Percentiles rank a stretch among this genome's conserved stretches.
phyloP scores from a whole-genome alignment of 108 stramenopile species.

The Nitzschia putrida region DNA sequence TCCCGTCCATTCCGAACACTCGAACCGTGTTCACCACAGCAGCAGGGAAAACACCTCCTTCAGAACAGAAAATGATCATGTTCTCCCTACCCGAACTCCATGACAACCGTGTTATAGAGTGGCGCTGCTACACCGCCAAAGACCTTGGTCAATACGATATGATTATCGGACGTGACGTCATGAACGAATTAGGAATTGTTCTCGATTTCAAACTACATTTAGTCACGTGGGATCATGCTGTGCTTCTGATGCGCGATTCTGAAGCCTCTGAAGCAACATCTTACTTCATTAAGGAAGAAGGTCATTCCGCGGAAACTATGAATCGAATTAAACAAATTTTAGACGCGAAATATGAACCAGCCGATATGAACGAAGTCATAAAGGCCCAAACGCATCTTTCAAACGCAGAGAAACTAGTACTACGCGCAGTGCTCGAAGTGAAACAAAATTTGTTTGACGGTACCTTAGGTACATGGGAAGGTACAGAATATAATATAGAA shows the following conservation, averaged over 20 bases:
- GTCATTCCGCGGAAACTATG: too few species aligned
- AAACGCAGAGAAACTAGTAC: too few species aligned
- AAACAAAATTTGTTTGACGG: slow-evolving; percentile 6
- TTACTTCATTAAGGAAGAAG: not conserved
- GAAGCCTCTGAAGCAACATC: not conserved
- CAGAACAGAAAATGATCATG: too few species aligned
- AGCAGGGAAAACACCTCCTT: too few species aligned
- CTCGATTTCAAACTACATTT: not conserved
- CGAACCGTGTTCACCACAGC: too few species aligned
- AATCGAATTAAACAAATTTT: too few species aligned
- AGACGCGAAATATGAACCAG: too few species aligned
- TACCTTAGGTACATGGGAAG: not conserved
- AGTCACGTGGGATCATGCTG: not conserved
- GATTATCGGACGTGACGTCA: not conserved
- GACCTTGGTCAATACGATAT: not conserved
- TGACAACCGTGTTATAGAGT: not conserved
- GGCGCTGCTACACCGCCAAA: not conserved
- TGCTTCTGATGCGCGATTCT: not conserved
- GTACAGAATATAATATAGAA: not conserved
- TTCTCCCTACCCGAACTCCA: not conserved
- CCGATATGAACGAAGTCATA: too few species aligned
- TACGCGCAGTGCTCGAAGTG: not conserved
- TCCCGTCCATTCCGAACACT: too few species aligned
- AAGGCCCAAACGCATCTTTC: too few species aligned
- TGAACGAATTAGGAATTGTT: not conserved